Evolutionary conservation across 345 rosid species (phyloP), one percentile per base, ranked within the genome.

Genomic region (Eucalyptus viminalis): DNA sequence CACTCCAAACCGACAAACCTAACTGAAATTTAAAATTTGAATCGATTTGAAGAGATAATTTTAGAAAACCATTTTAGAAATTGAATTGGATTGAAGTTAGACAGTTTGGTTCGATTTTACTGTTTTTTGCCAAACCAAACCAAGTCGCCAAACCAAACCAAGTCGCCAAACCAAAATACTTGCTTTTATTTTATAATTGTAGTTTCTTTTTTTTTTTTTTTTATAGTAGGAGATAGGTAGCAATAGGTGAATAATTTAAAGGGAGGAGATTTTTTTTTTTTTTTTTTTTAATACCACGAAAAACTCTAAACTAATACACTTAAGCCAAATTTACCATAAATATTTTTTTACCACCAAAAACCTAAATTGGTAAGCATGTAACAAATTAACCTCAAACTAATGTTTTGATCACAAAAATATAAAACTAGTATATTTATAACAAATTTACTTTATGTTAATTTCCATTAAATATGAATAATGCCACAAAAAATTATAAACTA

Each of bases 401-500:
- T 19, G 1, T 53, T 53, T 53, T 53, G 5, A 53, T 53, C 24
- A 53, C 24, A 19, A 53, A 53, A 53, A 1, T 53, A 53, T 53
- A 53, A 53, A 53, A 56, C 62, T 4, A 22, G 13, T 10, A 56
- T 22, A 56, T 56, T 56, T 24, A 56, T 24, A 24, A 24, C 1
- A 56, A 24, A 56, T 0, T 9, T 24, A 56, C 3, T 9, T 22
- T 56, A 0, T 10, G 3, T 4, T 24, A 56, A 24, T 56, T 24
- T 56, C 12, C 1, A 0, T 56, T 56, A 56, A 56, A 56, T 56
- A 9, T 0, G 6, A 56, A 22, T 22, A 24, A 56, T 24, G 13
- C 6, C 14, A 56, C 0, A 13, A 56, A 56, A 56, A 56, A 56
- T 6, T 9, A 53, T 2, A 56, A 56, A 24, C 0, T 0, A 0